A percentile compares a stretch with the other conserved stretches of the same genome.
These are phyloP conservation scores for Cryptosporidium viatorum DNA, from an alignment of 169 alveolate genomes.

Conservation along the genomic window DNA sequence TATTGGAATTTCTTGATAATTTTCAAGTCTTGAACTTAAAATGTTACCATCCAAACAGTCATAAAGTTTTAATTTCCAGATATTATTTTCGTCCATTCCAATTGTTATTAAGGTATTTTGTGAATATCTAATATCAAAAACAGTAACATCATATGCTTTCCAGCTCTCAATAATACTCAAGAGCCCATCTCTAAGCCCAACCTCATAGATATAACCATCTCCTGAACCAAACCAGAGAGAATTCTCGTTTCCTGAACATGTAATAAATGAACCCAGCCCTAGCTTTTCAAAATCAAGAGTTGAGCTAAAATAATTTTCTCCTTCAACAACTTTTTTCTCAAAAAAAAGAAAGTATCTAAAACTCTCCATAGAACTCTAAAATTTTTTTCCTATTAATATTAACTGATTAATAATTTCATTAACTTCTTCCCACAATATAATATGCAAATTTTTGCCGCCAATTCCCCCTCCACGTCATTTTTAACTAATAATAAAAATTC, in stretches of 20 bases:
- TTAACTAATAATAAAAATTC: neutral
- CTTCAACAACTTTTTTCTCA: constrained; percentile 57
- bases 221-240: constrained; percentile 73
- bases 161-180: constrained; percentile 26
- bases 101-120: constrained; percentile 67
- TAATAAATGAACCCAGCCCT: constrained; percentile 51
- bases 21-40: constrained; percentile 21
- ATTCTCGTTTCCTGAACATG: constrained; percentile 72
- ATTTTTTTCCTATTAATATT: neutral
- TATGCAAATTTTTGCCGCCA: constrained; percentile 32
- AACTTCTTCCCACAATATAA: neutral
- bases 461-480: neutral
- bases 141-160: constrained; percentile 65
- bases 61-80: constrained; percentile 59
- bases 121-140: constrained; percentile 54
- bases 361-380: constrained; percentile 43
- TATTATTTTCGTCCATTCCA: constrained; percentile 45
- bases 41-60: constrained; percentile 58
- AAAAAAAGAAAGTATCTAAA: constrained; percentile 67
- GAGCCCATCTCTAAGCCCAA: constrained; percentile 53
- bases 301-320: constrained; percentile 26
- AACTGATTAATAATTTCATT: neutral
- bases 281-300: constrained; percentile 41
- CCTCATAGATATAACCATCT: constrained; percentile 41
- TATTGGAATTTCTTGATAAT: constrained; percentile 19